Percentiles rank a stretch among this genome's conserved stretches.
Conservation (phyloP, 2,329 filamentous ascomycete species). For the Dothistroma septosporum region DNA sequence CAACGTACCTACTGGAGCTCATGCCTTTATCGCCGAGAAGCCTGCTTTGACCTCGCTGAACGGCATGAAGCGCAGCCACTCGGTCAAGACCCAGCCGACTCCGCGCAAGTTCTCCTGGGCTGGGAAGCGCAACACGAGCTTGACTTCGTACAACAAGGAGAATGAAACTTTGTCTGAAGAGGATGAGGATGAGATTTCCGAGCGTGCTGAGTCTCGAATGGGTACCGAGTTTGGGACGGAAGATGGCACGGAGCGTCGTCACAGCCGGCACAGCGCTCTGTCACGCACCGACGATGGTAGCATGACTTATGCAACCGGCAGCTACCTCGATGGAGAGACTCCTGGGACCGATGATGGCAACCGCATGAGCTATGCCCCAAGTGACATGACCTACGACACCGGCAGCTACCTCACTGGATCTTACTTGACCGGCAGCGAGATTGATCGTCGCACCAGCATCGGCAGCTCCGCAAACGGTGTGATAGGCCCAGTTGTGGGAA, state of each 20-base stretch:
- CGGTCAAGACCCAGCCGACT: constrained; percentile 33
- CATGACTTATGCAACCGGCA: constrained; percentile 30
- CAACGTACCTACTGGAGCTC: constrained; percentile 55
- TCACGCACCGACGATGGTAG: constrained; percentile 24
- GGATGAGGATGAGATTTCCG: constrained; percentile 35
- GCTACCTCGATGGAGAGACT: constrained; percentile 33
- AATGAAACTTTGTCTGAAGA: constrained; percentile 46
- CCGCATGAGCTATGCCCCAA: constrained; percentile 41
- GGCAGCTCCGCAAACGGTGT: constrained; percentile 38
- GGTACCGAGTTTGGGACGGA: constrained; percentile 24
- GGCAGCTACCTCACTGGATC: constrained; percentile 49
- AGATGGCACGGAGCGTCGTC: constrained; percentile 22
- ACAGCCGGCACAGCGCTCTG: constrained; percentile 25
- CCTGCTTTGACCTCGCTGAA: constrained; percentile 27
- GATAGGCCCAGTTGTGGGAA: constrained; percentile 24
- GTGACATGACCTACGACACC: constrained; percentile 46
- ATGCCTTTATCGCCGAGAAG: constrained; percentile 34
- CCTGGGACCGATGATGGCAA: constrained; percentile 27
- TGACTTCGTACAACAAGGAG: constrained; percentile 41
- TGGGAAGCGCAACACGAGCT: constrained; percentile 30
- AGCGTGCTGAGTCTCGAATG: constrained; percentile 17
- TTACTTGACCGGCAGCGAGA: constrained; percentile 47
- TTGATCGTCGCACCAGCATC: constrained; percentile 44
- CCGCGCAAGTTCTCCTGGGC: constrained; percentile 34
- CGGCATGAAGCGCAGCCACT: constrained; percentile 36